Evolutionary conservation across 139 green algal genomes (phyloP).

Genomic region (Nannochloris sp.): DNA sequence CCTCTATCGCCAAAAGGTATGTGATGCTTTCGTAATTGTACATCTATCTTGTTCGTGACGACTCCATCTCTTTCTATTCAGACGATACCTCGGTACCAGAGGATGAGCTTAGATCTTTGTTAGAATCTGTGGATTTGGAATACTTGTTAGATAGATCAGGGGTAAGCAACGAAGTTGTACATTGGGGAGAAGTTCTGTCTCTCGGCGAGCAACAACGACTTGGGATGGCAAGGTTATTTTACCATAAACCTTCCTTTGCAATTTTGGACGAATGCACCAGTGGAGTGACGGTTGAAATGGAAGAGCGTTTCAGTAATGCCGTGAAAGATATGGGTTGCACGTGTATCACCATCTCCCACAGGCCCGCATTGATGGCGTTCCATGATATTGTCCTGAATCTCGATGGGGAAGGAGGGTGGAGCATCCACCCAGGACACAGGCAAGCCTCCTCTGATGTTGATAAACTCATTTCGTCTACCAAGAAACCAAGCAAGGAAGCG

Average conservation of each 20-base stretch:
- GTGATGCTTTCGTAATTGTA: neutral
- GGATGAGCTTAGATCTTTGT: conserved; percentile 31
- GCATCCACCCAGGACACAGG: conserved; percentile 38
- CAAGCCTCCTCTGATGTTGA: neutral
- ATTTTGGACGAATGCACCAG: conserved; percentile 74
- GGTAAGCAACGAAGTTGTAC: conserved; percentile 11
- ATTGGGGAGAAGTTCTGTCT: conserved; percentile 50
- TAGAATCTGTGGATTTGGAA: conserved; percentile 55
- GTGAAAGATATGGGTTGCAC: conserved; percentile 55
- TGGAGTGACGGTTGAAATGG: conserved; percentile 70
- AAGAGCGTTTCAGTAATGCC: conserved; percentile 54
- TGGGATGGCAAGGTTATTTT: conserved; percentile 68
- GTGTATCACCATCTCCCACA: conserved; percentile 71
- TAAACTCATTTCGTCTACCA: neutral
- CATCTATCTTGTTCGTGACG: neutral
- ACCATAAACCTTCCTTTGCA: conserved; percentile 58
- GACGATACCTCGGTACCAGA: conserved; percentile 21
- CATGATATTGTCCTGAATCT: conserved; percentile 66
- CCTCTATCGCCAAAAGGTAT: conserved; percentile 21
- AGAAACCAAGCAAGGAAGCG: neutral
- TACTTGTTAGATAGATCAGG: conserved; percentile 32
- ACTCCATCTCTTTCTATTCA: neutral
- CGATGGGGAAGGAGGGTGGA: conserved; percentile 69
- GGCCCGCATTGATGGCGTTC: conserved; percentile 68
- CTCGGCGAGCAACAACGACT: conserved; percentile 68